Evolutionary conservation across 345 rosid genomes (phyloP), one percentile per base, ranked within the genome.

Genomic region (Syzygium aqueum): DNA sequence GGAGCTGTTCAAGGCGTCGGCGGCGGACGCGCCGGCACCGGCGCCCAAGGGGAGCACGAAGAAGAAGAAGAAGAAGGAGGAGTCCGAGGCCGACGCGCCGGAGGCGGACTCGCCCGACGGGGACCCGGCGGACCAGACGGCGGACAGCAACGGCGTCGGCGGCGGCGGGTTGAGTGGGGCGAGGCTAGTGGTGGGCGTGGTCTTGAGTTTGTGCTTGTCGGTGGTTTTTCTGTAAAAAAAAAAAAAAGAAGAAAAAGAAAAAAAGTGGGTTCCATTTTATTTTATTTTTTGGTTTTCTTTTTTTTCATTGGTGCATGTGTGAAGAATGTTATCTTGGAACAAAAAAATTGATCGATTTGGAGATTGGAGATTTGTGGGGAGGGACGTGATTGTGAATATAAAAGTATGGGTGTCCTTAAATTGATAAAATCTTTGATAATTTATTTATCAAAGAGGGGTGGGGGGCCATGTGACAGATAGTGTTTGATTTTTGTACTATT

Each of bases 1-100:
- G 86, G 99, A 97, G 94, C 85, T 97, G 87, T 97, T 93, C 85
- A 95, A 96, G 92, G 90, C 93, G 3, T 89, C 73, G 88, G 95
- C 93, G 40, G 89, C 91, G 13, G 91, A 90, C 67, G 92, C 91
- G 50, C 87, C 77, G 88, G 95, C 95, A 28, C 90, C 93, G 25
- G 91, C 93, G 27, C 92, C 95, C 10, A 88, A 92, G 59, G 89
- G 92, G 80, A 84, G 89, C 78, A 90, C 91, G 92, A 73, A 89
- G 37, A 84, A 88, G 11, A 84, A 86, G 85, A 65, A 85, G 80
- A 80, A 87, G 28, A 88, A 50, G 10, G 46, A 43, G 46, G 46
- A 43, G 46, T 87, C 89, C 1, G 90, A 89, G 1, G 93, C 93
- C 0, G 94, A 94, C 16, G 93, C 92, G 25, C 96, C 97, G 0